A percentile compares a stretch with the other conserved stretches of the same genome.
Evolutionary conservation across 192 early-diverging fungal species (phyloP).

Genomic region (Backusella tarrabulga): DNA sequence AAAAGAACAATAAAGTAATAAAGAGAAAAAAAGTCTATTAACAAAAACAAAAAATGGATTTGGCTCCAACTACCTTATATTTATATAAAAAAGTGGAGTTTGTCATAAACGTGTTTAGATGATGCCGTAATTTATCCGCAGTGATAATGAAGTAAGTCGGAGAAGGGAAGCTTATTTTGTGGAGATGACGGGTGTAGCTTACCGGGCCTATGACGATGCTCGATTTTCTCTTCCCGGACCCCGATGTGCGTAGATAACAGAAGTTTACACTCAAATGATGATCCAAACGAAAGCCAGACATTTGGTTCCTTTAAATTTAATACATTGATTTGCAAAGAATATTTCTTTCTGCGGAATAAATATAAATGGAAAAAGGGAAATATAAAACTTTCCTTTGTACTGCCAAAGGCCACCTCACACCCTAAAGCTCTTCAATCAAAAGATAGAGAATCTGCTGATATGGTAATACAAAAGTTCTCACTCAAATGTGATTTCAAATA

Average conservation of each 20-base stretch:
- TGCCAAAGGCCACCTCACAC: neutral
- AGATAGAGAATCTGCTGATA: neutral
- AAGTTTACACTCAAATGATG: neutral
- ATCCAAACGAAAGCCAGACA: neutral
- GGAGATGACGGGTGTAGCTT: neutral
- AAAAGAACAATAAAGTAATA: neutral
- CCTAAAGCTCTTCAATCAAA: neutral
- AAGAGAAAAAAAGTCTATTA: neutral
- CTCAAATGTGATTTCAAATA: neutral
- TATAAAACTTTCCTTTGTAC: neutral
- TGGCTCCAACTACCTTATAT: neutral
- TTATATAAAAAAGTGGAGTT: constrained; percentile 12
- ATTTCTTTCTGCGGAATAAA: neutral
- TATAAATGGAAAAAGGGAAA: neutral
- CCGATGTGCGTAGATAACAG: neutral
- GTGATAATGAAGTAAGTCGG: neutral
- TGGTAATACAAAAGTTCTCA: neutral
- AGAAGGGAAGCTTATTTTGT: constrained; percentile 6
- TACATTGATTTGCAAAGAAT: neutral
- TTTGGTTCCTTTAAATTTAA: neutral
- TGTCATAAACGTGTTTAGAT: constrained; percentile 2
- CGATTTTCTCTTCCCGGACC: neutral
- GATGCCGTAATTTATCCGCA: constrained; percentile 17
- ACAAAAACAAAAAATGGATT: neutral
- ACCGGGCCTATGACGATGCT: neutral